A percentile compares a stretch with the other conserved stretches of the same genome.
These are phyloP conservation scores for Geotrichum restrictum DNA, from an alignment of 1,139 yeast species.

Conservation along the genomic window DNA sequence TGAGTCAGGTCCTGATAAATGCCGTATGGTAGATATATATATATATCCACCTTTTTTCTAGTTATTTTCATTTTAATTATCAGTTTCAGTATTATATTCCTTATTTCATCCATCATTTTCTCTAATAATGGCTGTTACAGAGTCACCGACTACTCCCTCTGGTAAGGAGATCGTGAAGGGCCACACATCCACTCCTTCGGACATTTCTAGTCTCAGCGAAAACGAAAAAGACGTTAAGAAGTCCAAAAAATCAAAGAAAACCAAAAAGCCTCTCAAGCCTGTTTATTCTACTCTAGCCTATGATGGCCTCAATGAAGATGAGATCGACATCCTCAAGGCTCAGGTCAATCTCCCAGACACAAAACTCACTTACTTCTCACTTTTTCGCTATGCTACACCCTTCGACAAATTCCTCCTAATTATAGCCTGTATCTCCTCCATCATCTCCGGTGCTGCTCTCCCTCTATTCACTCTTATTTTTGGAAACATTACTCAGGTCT, in stretches of 20 bases:
- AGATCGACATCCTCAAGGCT: slow-evolving; percentile 35
- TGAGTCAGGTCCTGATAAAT: no score
- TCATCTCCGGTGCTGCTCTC: slow-evolving; percentile 40
- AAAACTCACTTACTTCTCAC: slow-evolving; percentile 33
- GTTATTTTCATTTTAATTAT: no score
- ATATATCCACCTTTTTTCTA: no score
- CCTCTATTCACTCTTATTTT: slow-evolving; percentile 43
- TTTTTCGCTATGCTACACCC: slow-evolving; percentile 39
- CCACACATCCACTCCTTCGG: no score
- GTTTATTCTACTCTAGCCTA: slow-evolving; percentile 8
- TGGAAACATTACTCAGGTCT: slow-evolving; percentile 41
- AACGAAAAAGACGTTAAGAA: no score
- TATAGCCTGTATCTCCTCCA: slow-evolving; percentile 36
- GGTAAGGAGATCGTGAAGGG: no score
- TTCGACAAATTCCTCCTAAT: slow-evolving; percentile 32
- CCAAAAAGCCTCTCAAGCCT: slow-evolving; percentile 9
- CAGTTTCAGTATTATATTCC: no score
- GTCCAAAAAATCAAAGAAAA: not conserved
- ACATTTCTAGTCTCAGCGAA: no score
- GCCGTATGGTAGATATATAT: no score
- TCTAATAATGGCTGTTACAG: no score
- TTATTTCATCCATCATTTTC: no score
- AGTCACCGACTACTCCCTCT: no score
- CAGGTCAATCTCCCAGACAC: slow-evolving; percentile 34
- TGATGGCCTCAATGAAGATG: slow-evolving; percentile 33